Base-by-base conservation (phyloP, 2,329 filamentous ascomycete genomes). In the Alternaria ethzedia region DNA sequence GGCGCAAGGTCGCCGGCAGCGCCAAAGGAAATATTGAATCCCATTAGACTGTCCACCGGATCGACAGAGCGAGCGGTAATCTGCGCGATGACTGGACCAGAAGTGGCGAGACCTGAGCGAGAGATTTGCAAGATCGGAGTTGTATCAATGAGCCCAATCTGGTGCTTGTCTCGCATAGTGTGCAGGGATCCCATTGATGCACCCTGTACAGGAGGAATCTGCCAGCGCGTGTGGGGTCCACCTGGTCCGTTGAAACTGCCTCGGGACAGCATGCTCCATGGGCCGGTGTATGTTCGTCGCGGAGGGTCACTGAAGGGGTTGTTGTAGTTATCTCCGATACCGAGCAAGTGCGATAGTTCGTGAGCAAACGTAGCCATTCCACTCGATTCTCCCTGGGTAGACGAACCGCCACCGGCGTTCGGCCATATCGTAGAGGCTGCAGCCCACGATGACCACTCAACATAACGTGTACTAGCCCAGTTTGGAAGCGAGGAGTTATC, bases 261-360 rank as follows among this genome's bases (percentile, higher is more conserved):
- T 1, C 85, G 77, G 21, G 82, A 82, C 64, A 87, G 78, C 85
- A 87, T 87, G 6, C 82, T 83, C 78, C 82, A 87, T 0, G 85
- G 84, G 0, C 85, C 85, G 0, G 84, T 85, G 70, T 84, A 86
- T 0, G 82, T 74, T 21, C 85, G 82, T 4, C 83, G 80, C 45
- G 81, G 70, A 1, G 84, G 84, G 1, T 75, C 67, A 4, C 82
- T 78, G 66, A 83, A 86, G 0, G 85, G 85, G 57, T 87, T 87
- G 67, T 86, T 86, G 69, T 87, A 86, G 70, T 87, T 87, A 68
- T 87, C 85, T 9, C 83, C 82, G 21, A 86, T 86, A 13, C 82
- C 80, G 1, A 87, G 79, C 41, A 87, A 71, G 70, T 87, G 85
- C 23, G 80, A 83, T 4, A 87, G 75, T 65, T 87, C 85, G 69